phyloP scores from a whole-genome alignment of 2,329 filamentous ascomycete genomes.

The Chaetomium globosum region DNA sequence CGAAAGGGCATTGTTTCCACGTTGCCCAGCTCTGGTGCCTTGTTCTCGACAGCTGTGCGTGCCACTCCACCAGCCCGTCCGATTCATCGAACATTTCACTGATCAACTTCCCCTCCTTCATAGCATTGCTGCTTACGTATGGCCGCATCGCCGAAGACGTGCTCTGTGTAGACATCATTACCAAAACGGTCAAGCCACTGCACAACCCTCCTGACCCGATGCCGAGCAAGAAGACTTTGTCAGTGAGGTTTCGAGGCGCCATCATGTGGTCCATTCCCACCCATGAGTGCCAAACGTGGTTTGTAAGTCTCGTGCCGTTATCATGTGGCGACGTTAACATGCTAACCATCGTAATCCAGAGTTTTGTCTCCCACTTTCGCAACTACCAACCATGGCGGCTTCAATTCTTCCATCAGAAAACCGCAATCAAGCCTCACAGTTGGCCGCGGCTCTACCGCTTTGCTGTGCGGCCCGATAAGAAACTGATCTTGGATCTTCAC shows the following conservation, averaged over 20 bases:
- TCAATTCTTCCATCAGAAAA: conserved; percentile 40
- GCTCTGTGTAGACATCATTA: conserved; percentile 43
- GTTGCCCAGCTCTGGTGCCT: conserved; percentile 54
- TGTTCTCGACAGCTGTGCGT: conserved; percentile 48
- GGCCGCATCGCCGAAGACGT: conserved; percentile 43
- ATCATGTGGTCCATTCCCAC: conserved; percentile 46
- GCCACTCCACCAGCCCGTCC: background rate
- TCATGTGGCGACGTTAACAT: background rate
- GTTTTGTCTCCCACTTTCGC: conserved; percentile 48
- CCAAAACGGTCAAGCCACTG: conserved; percentile 40
- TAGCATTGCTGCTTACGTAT: conserved; percentile 48
- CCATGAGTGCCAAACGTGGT: conserved; percentile 50
- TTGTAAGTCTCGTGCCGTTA: conserved; percentile 40
- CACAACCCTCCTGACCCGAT: conserved; percentile 23
- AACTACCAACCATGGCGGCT: conserved; percentile 48
- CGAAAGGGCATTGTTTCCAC: conserved; percentile 49
- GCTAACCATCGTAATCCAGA: conserved; percentile 30
- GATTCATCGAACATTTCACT: conserved; percentile 46
- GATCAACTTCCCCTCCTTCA: background rate
- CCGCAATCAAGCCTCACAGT: conserved; percentile 28
- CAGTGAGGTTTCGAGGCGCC: conserved; percentile 43
- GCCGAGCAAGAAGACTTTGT: conserved; percentile 38
- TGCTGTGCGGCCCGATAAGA: conserved; percentile 31
- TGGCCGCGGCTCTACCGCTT: conserved; percentile 37
- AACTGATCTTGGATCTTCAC: conserved; percentile 33